Percentiles rank a stretch among this genome's conserved stretches.
Evolutionary conservation across 2,329 filamentous ascomycete species (phyloP).

Genomic region (Lecanoromycetidae sp.): DNA sequence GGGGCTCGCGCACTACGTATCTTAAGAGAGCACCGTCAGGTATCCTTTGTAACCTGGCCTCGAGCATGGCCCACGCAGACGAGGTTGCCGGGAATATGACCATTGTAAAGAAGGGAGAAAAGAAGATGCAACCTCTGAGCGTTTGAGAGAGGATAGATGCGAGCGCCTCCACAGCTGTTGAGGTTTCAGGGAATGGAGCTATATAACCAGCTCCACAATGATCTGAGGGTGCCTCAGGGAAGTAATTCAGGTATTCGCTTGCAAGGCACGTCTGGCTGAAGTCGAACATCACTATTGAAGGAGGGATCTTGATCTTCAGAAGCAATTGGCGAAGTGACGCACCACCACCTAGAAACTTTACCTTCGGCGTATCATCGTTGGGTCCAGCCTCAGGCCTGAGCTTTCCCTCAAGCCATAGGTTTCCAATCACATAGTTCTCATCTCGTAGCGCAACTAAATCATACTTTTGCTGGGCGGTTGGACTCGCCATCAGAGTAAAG

Average conservation of each 20-base stretch:
- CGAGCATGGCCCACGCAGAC: slow-evolving; percentile 12
- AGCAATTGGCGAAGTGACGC: background rate
- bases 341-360: background rate
- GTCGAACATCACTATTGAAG: background rate
- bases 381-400: background rate
- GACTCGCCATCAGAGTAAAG: background rate
- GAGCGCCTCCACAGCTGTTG: background rate
- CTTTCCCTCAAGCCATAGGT: background rate
- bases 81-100: slow-evolving; percentile 12
- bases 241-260: slow-evolving; percentile 4
- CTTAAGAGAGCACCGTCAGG: slow-evolving; percentile 4
- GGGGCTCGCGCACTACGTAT: slow-evolving; percentile 10
- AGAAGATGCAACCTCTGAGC: slow-evolving; percentile 8
- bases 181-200: background rate
- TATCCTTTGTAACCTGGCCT: background rate
- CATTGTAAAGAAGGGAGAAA: slow-evolving; percentile 6
- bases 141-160: background rate
- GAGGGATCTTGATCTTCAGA: background rate
- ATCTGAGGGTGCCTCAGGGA: background rate
- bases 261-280: background rate
- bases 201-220: slow-evolving; percentile 10
- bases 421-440: background rate
- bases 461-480: background rate
- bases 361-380: too few species aligned
- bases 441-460: background rate